Evolutionary conservation across 768 basidiomycete species (phyloP), one percentile per base, ranked within the genome.

Genomic region (Coprinopsis cinerea): DNA sequence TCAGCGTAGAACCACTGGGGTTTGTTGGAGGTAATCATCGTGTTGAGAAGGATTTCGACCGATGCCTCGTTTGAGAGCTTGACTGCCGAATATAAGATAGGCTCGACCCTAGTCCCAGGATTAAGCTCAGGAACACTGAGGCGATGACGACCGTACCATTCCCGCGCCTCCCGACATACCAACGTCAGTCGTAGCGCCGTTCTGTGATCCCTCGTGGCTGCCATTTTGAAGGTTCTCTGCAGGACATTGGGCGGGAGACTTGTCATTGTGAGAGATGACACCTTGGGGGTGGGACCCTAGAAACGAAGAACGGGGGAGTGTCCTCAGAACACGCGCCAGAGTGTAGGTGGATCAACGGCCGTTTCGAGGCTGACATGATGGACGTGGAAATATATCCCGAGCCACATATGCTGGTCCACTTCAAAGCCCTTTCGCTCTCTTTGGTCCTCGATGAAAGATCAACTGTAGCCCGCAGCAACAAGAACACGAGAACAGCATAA

Each of bases 1-100:
- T 52, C 45, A 15, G 28, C 37, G 45, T 28, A 52, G 34, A 52
- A 52, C 7, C 35, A 40, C 28, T 37, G 23, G 4, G 45, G 37
- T 28, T 25, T 46, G 4, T 14, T 30, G 3, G 51, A 46, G 20
- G 35, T 24, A 4, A 39, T 17, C 15, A 52, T 23, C 11, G 51
- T 52, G 4, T 25, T 23, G 34, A 45, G 40, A 7, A 52, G 34
- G 7, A 25, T 28, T 6, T 23, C 22, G n/a, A 45, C 27, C 1
- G 51, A 46, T 3, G 32, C 18, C 18, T 37, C 36, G 11, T 24
- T n/a, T 6, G 51, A 39, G 28, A 52, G 44, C 17, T 45, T 47
- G 14, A 52, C 27, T 4, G 28, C 42, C 9, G 44, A 35, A 39
- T 52, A 52, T 27, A 52, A 14, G 18, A 52, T 52, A 37, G 51